These are phyloP conservation scores for Mucor indicus DNA, from an alignment of 371 early-diverging fungal genomes.

Conservation along the genomic window DNA sequence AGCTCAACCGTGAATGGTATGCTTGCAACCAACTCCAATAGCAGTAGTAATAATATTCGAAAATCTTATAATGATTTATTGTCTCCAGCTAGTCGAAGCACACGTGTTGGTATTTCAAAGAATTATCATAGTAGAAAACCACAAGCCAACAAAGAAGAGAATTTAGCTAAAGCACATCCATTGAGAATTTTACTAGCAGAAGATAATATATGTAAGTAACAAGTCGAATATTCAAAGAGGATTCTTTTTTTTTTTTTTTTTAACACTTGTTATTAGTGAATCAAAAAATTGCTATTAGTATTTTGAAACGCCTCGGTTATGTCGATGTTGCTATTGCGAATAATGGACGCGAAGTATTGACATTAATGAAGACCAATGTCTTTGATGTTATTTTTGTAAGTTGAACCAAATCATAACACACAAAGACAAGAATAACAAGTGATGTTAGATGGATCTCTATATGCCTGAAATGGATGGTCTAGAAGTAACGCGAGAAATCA, in stretches of 20 bases:
- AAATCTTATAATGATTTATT: conserved; percentile 17
- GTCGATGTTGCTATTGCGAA: conserved; percentile 50
- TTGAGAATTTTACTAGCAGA: conserved; percentile 46
- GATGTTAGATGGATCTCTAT: conserved; percentile 52
- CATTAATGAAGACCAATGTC: conserved; percentile 33
- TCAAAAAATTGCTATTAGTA: conserved; percentile 58
- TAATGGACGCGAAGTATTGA: conserved; percentile 55
- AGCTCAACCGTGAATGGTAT: too few species aligned
- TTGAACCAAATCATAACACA: too few species aligned
- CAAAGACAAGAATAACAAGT: too few species aligned
- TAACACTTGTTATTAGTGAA: conserved; percentile 32
- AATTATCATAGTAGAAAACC: conserved; percentile 27
- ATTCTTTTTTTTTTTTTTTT: neutral
- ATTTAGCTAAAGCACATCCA: conserved; percentile 34
- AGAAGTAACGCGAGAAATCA: conserved; percentile 44
- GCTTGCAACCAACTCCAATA: too few species aligned
- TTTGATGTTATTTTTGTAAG: conserved; percentile 52
- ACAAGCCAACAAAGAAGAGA: conserved; percentile 33
- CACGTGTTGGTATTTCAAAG: conserved; percentile 22
- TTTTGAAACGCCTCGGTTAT: conserved; percentile 54
- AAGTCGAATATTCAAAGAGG: neutral
- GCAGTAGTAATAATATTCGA: conserved; percentile 1
- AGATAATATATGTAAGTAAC: conserved; percentile 46
- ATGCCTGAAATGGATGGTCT: conserved; percentile 56
- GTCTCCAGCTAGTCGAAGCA: conserved; percentile 19